phyloP scores from a whole-genome alignment of 176 grass and related monocot genomes.

The Zea luxurians region DNA sequence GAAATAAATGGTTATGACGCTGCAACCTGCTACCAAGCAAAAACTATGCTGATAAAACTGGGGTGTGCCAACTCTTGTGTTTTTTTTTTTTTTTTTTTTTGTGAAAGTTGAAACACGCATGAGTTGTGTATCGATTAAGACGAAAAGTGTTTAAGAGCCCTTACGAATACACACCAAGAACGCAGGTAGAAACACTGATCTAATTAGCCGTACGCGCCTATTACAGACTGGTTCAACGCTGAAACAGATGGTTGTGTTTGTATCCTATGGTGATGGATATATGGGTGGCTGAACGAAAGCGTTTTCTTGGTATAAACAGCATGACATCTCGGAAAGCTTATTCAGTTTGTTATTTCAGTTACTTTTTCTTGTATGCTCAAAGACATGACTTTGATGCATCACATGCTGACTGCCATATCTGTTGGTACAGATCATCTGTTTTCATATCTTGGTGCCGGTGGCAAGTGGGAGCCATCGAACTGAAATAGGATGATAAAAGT shows the following conservation, averaged over 20 bases:
- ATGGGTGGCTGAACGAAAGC: slow-evolving; percentile 5
- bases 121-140: background rate
- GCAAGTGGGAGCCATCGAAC: background rate
- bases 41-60: background rate
- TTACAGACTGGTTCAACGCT: background rate
- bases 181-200: background rate
- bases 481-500: background rate
- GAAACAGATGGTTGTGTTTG: background rate
- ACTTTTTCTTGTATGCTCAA: slow-evolving; percentile 20
- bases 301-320: background rate
- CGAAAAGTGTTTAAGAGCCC: background rate
- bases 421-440: background rate
- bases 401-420: slow-evolving; percentile 13
- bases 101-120: too few relatives aligned
- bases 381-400: slow-evolving; percentile 21
- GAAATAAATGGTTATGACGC: background rate
- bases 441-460: background rate
- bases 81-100: background rate
- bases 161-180: background rate
- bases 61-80: background rate
- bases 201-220: background rate
- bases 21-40: background rate
- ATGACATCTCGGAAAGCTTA: background rate
- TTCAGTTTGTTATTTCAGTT: background rate
- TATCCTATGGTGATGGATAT: background rate